Evolutionary conservation across 2,329 filamentous ascomycete species (phyloP).

Genomic region (Alternaria gansuensis): DNA sequence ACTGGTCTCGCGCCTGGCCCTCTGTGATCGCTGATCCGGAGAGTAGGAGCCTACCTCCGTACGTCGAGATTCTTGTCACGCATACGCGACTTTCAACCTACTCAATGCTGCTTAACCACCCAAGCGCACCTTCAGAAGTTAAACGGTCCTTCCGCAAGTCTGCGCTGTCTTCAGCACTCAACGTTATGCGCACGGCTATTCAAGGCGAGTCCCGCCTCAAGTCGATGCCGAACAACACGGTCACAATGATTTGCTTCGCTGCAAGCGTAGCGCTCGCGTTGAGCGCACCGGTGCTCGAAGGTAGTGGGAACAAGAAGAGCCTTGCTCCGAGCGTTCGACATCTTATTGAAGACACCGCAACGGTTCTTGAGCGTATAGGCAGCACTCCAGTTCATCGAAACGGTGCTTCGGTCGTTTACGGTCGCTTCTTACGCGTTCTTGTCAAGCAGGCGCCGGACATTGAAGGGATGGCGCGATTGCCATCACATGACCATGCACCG

Average conservation of each 20-base stretch:
- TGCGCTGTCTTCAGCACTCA: conserved; percentile 75
- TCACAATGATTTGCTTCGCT: conserved; percentile 81
- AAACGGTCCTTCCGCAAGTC: conserved; percentile 77
- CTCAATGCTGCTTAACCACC: conserved; percentile 77
- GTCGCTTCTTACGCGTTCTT: conserved; percentile 62
- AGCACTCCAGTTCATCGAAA: conserved; percentile 71
- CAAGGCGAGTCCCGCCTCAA: conserved; percentile 74
- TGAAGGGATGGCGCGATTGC: conserved; percentile 9
- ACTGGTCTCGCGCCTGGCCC: conserved; percentile 70
- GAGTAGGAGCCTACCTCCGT: conserved; percentile 69
- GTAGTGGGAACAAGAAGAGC: conserved; percentile 34
- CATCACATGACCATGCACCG: conserved; percentile 16
- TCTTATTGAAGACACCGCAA: conserved; percentile 70
- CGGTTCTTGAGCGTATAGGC: conserved; percentile 74
- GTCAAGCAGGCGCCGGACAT: conserved; percentile 43
- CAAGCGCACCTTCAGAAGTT: conserved; percentile 73
- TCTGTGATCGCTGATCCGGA: conserved; percentile 34
- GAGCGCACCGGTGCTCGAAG: conserved; percentile 39
- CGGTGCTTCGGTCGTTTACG: conserved; percentile 70
- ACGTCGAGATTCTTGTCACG: conserved; percentile 76
- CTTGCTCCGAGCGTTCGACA: conserved; percentile 49
- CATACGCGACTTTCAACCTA: conserved; percentile 79
- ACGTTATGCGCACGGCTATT: conserved; percentile 76
- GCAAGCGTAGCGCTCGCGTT: conserved; percentile 61
- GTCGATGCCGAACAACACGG: conserved; percentile 81